Evolutionary conservation across 306 rosid genomes (phyloP).

Genomic region (Prosopis cineraria): DNA sequence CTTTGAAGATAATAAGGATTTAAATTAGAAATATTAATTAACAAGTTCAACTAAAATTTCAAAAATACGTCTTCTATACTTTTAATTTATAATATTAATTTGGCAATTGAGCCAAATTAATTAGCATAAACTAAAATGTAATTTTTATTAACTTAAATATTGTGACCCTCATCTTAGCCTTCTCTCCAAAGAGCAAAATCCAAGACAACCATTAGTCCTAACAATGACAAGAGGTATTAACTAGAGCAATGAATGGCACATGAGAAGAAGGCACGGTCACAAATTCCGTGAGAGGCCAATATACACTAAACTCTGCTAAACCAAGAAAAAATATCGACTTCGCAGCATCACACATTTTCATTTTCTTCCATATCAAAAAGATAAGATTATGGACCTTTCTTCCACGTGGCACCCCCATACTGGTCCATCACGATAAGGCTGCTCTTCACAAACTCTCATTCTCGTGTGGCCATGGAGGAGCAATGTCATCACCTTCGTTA

Average conservation of each 20-base stretch:
- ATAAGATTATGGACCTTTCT: neutral
- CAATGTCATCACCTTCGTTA: neutral
- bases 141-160: neutral
- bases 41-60: too few species aligned
- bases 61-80: neutral
- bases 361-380: neutral
- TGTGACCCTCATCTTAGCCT: neutral
- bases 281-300: neutral
- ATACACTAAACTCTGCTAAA: neutral
- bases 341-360: neutral
- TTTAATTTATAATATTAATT: neutral
- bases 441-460: neutral
- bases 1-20: too few species aligned
- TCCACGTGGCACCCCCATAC: neutral
- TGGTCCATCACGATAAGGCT: constrained; percentile 2
- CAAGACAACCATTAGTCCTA: neutral
- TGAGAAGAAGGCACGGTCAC: neutral
- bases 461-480: neutral
- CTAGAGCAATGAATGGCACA: neutral
- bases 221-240: neutral
- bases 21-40: too few species aligned
- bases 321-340: neutral
- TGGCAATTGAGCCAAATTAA: neutral
- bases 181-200: neutral
- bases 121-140: neutral